Evolutionary conservation across 495 filamentous ascomycete genomes (phyloP).

Genomic region (Neurospora sp.): DNA sequence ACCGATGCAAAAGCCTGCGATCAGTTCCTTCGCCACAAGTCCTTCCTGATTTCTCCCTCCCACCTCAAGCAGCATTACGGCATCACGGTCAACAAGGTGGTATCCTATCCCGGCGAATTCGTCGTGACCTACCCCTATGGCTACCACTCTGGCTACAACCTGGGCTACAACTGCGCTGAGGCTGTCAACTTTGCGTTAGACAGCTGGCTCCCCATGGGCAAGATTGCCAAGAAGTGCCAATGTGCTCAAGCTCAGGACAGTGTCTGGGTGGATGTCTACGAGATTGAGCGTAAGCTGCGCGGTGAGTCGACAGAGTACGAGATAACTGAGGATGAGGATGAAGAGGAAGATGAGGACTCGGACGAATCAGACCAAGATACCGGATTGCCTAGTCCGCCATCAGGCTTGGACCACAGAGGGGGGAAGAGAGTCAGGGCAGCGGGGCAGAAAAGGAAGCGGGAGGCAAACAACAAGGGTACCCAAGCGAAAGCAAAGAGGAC

Average conservation of each 20-base stretch:
- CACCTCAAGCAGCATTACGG: constrained; percentile 76
- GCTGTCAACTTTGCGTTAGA: constrained; percentile 97
- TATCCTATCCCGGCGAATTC: constrained; percentile 97
- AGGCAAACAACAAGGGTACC: constrained; percentile 23
- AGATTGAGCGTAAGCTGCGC: constrained; percentile 86
- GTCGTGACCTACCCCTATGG: constrained; percentile 98
- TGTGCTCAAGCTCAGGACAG: constrained; percentile 80
- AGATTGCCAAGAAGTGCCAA: constrained; percentile 93
- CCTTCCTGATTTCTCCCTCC: constrained; percentile 90
- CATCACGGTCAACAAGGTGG: constrained; percentile 88
- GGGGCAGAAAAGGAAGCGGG: constrained; percentile 44
- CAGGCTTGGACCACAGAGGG: constrained; percentile 30
- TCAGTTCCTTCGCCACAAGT: constrained; percentile 96
- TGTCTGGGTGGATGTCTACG: constrained; percentile 93
- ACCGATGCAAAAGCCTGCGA: constrained; percentile 94
- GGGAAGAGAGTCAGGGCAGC: constrained; percentile 44
- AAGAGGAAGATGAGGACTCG: constrained; percentile 58
- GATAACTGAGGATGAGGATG: constrained; percentile 69
- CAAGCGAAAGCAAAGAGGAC: constrained; percentile 61
- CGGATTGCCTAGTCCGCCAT: constrained; percentile 67
- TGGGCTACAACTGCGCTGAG: constrained; percentile 98
- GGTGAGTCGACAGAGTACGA: constrained; percentile 90
- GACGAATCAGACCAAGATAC: constrained; percentile 51
- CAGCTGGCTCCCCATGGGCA: constrained; percentile 87
- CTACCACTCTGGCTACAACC: constrained; percentile 96